Base-by-base conservation (phyloP, 2,329 filamentous ascomycete species). In the Metarhizium brunneum region DNA sequence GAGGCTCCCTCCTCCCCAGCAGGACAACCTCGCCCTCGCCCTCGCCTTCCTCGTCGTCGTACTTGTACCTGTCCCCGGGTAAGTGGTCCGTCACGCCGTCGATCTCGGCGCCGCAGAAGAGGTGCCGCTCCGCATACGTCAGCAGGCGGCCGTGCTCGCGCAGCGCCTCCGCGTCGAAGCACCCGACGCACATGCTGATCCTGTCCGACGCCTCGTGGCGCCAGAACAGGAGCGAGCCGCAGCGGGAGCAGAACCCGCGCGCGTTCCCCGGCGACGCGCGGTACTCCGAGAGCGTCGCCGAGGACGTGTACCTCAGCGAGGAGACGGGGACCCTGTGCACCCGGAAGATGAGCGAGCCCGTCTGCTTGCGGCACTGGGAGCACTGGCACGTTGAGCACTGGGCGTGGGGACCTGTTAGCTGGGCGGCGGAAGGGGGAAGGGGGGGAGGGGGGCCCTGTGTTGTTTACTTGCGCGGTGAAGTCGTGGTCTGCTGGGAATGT, bases 291-390 rank as follows among this genome's bases (percentile, higher is more conserved):
- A 76, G 68, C 2, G 70, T 68, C 30, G 66, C 57, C 14, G 58
- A 55, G 30, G 66, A 16, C 45, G 50, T 52, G n/a, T 52, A 50
- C n/a, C 35, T 29, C 64, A 3, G 64, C 64, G 68, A 64, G 2
- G 58, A 64, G 54, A 62, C 49, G 4, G 70, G 70, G 0, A 78
- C 61, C 5, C 55, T 62, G 61, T 80, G 72, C 51, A 70, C 65
- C 55, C 69, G 65, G 58, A 73, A 69, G 61, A 79, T 65, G 54
- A 82, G 70, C 4, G 72, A 64, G 53, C 78, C 78, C 7, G 76
- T 76, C 57, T 75, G 71, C 56, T 77, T 77, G 62, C 79, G 77
- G 65, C 78, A 81, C 63, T 81, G 78, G 6, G 75, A 76, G 68
- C 79, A 82, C 60, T 82, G 78, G 63, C 79, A 83, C 6, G 74